Base-by-base conservation (phyloP, 2,329 filamentous ascomycete species). In the Fusarium cicatricum region DNA sequence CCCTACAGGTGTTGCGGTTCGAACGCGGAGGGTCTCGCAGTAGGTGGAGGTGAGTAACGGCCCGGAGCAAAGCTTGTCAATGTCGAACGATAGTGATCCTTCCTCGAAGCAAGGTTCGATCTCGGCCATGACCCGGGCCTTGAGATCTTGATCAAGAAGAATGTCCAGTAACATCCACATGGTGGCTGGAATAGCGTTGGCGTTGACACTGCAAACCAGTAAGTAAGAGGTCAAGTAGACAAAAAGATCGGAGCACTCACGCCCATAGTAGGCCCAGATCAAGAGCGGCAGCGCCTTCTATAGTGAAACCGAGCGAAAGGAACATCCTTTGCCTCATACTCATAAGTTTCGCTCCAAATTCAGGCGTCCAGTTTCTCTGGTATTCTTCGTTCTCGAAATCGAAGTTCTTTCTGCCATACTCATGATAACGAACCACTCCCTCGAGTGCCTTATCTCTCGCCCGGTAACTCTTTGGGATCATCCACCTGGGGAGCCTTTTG, bases 31-130 rank as follows among this genome's bases (percentile, higher is more conserved):
- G 0, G 69, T 68, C 38, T 77, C 75, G 8, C 67, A 67, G 28
- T 72, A 77, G 2, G 76, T 68, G 0, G 75, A 72, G 36, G 72
- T 74, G 5, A 77, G 55, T 0, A 77, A 51, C 1, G 71, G 67
- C 0, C 58, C 60, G 0, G 63, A 49, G 1, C 62, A 59, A 0
- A 75, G 63, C 1, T 32, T 56, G 1, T 67, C 55, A 1, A 61
- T 60, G 26, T 60, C 59, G 11, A 65, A 63, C 0, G 46, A 64
- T 2, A 64, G 17, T 4, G 61, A 52, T 1, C 23, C 38, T 1
- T 47, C 11, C 1, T 21, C 1, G 6, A 65, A 65, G 0, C 46
- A 48, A 9, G 54, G 54, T 0, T 51, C 41, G 29, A 69, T 69
- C 15, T 67, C 64, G 1, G 39, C 21, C 11, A 60, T 53, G 12